phyloP scores from a whole-genome alignment of 1,284 basidiomycete species.

The Apiotrichum porosum region DNA sequence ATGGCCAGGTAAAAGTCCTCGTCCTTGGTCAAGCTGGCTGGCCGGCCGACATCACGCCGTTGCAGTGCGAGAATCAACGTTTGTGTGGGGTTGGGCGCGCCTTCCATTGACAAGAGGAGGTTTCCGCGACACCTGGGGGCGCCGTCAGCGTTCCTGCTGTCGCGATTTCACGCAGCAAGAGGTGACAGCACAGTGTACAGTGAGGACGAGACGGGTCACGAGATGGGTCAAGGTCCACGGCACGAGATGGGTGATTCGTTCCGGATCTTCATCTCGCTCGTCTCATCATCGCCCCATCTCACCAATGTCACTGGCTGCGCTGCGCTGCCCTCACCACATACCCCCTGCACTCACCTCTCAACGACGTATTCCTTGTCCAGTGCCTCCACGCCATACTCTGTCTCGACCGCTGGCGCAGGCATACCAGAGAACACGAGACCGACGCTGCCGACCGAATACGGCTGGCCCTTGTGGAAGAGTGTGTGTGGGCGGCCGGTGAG shows the following conservation, averaged over 20 bases:
- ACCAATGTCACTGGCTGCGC: too few relatives aligned
- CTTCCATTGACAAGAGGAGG: conserved; percentile 60
- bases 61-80: conserved; percentile 61
- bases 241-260: too few relatives aligned
- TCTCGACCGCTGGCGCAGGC: conserved; percentile 44
- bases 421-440: conserved; percentile 58
- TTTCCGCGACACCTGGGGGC: conserved; percentile 58
- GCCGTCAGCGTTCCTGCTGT: too few relatives aligned
- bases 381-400: conserved; percentile 56
- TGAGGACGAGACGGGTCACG: too few relatives aligned
- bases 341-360: conserved; percentile 52
- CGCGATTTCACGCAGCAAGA: too few relatives aligned
- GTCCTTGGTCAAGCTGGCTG: conserved; percentile 55
- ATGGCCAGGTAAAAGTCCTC: conserved; percentile 62
- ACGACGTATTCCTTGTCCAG: conserved; percentile 58
- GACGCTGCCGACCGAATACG: conserved; percentile 65
- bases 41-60: conserved; percentile 23
- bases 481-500: conserved; percentile 75
- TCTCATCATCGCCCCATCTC: too few relatives aligned
- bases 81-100: conserved; percentile 61
- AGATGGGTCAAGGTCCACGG: too few relatives aligned
- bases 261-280: too few relatives aligned
- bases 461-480: conserved; percentile 59
- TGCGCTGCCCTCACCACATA: conserved; percentile 5
- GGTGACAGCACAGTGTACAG: too few relatives aligned